Evolutionary conservation across 305 asterid species (phyloP).

Genomic region (Fraxinus platypoda): DNA sequence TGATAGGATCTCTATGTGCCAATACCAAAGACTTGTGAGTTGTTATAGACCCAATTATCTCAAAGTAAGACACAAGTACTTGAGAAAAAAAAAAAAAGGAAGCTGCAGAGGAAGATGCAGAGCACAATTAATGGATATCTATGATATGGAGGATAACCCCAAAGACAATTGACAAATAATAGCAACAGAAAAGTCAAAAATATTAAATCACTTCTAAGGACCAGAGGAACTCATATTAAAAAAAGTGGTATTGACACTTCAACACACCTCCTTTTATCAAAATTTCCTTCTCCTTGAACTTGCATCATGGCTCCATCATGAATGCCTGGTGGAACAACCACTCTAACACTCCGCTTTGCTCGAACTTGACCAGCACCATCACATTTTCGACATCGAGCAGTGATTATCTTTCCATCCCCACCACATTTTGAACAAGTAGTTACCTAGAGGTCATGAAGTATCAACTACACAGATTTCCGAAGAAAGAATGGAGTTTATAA

Average conservation of each 20-base stretch:
- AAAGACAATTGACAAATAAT: neutral
- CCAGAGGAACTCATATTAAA: conserved; percentile 12
- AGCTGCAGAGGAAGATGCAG: neutral
- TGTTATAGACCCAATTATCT: neutral
- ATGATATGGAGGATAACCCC: neutral
- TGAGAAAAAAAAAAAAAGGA: neutral
- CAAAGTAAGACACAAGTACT: neutral
- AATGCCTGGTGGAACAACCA: conserved; percentile 83
- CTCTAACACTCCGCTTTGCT: conserved; percentile 60
- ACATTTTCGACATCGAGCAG: conserved; percentile 74
- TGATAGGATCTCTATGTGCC: neutral
- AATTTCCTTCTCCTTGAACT: conserved; percentile 84
- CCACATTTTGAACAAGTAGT: conserved; percentile 79
- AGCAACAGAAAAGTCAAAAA: conserved; percentile 8
- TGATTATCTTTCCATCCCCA: conserved; percentile 81
- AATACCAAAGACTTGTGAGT: neutral
- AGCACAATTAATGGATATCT: neutral
- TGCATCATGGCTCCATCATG: conserved; percentile 76
- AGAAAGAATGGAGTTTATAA: conserved; percentile 26
- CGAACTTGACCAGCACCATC: conserved; percentile 65
- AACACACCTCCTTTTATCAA: conserved; percentile 56
- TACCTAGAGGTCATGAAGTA: conserved; percentile 65
- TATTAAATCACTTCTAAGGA: conserved; percentile 13
- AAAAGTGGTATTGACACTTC: conserved; percentile 14
- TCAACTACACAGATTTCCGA: conserved; percentile 46